These are phyloP conservation scores for Orbilia brochopaga DNA, from an alignment of 2,329 filamentous ascomycete species.

Conservation along the genomic window DNA sequence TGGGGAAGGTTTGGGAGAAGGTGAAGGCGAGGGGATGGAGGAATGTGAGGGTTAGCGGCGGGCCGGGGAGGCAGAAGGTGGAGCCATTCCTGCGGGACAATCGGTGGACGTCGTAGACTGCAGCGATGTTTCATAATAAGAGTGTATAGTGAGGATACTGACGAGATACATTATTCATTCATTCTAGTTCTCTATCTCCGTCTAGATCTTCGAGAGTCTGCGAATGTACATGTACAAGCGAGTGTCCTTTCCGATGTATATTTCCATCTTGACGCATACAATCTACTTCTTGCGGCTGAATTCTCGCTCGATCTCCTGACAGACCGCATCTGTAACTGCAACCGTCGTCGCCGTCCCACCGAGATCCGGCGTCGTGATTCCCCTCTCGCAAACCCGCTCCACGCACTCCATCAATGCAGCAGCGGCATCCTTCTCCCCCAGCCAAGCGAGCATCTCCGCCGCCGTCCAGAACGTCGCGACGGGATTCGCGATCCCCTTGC, in stretches of 20 bases:
- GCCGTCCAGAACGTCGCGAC: conserved; percentile 90
- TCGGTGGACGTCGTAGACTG: conserved; percentile 29
- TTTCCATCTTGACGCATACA: too few species aligned
- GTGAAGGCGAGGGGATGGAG: conserved; percentile 40
- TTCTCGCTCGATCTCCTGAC: conserved; percentile 18
- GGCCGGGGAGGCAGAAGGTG: conserved; percentile 11
- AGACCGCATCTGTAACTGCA: conserved; percentile 30
- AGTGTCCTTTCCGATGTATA: too few species aligned
- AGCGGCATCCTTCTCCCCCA: conserved; percentile 64
- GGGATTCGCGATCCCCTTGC: conserved; percentile 82
- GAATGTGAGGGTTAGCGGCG: conserved; percentile 26
- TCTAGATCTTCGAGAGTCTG: too few species aligned
- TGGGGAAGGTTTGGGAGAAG: conserved; percentile 31
- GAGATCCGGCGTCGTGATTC: conserved; percentile 64
- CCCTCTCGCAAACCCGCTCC: conserved; percentile 63
- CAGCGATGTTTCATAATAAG: neutral
- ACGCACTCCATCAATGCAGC: conserved; percentile 63
- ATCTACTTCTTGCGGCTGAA: conserved; percentile 25
- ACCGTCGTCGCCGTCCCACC: conserved; percentile 58
- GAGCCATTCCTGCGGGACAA: conserved; percentile 41
- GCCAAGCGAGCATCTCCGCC: conserved; percentile 83
- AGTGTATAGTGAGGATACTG: neutral
- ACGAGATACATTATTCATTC: too few species aligned
- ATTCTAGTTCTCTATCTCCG: too few species aligned
- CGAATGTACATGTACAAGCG: too few species aligned